Base-by-base conservation (phyloP, 2,329 filamentous ascomycete genomes). In the Colletotrichum viniferum region DNA sequence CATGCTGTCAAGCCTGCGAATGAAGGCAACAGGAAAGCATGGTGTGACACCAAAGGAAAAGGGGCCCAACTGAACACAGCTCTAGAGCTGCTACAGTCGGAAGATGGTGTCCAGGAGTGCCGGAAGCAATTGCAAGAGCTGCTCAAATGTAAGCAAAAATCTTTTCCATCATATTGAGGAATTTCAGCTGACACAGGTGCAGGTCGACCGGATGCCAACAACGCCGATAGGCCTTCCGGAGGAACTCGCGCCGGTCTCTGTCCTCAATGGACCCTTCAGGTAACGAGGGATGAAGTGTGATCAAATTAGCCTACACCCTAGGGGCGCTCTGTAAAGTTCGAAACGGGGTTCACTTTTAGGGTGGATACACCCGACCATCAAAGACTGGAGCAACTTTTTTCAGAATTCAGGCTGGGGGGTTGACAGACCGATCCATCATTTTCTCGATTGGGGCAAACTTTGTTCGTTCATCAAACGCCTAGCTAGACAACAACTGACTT, bases 391-490 rank as follows among this genome's bases (percentile, higher is more conserved):
- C 18, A 9, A n/a, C n/a, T n/a, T 4, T 1, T 48, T 21, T 21
- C 5, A 18, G 1, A 48, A 48, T 21, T 7, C 0, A 48, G n/a
- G 10, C n/a, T 12, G n/a, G 0, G 2, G n/a, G n/a, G 10, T 48
- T 21, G 10, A 13, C 9, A 21, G 43, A 48, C 10, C 18, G n/a
- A 48, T 13, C n/a, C n/a, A 48, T 21, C 18, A 21, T 48, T 48
- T 21, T 13, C 18, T n/a, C 43, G n/a, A 48, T 7, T 48, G n/a
- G 43, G 10, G 43, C 43, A 48, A 48, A 1, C 43, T 48, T 48
- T 48, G 10, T 4, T 21, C n/a, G 10, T 48, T 18, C 8, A 58
- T 26, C 21, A 28, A 28, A 58, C 13, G 1, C 7, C 7, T 16
- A 58, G 55, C 55, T 58, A 28, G 26, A 28, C 2, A 26, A 6